Evolutionary conservation across 176 grass and related monocot species (phyloP).

Genomic region (Cocos nucifera): DNA sequence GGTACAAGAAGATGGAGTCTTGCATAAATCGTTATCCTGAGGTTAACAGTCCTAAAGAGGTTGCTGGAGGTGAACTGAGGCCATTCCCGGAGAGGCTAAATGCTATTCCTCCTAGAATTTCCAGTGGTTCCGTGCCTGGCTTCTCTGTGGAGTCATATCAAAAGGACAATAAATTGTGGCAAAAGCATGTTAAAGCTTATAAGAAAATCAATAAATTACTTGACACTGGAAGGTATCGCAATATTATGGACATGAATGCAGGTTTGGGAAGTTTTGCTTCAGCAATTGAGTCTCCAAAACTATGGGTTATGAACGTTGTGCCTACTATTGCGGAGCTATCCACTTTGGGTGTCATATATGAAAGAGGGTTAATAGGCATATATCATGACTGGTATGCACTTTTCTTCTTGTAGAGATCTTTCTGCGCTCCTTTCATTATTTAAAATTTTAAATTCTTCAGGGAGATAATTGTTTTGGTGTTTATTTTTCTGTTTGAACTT

Average conservation of each 20-base stretch:
- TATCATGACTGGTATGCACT: slow-evolving; percentile 85
- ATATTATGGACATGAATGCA: slow-evolving; percentile 88
- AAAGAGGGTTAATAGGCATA: slow-evolving; percentile 81
- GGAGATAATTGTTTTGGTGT: no score
- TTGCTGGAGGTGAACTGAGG: slow-evolving; percentile 49
- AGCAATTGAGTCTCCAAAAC: slow-evolving; percentile 47
- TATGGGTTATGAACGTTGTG: slow-evolving; percentile 83
- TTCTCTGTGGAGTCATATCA: slow-evolving; percentile 39
- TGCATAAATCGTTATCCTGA: slow-evolving; percentile 55
- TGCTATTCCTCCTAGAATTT: slow-evolving; percentile 56
- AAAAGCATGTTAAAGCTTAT: slow-evolving; percentile 51
- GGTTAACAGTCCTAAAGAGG: slow-evolving; percentile 32
- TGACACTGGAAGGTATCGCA: slow-evolving; percentile 57
- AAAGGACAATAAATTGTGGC: slow-evolving; percentile 67
- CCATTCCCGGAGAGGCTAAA: slow-evolving; percentile 65
- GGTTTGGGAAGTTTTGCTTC: slow-evolving; percentile 69
- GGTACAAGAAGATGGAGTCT: slow-evolving; percentile 86
- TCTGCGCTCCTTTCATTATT: no score
- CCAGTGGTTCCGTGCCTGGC: slow-evolving; percentile 32
- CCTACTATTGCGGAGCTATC: slow-evolving; percentile 43
- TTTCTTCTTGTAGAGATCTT: slow-evolving; percentile 1
- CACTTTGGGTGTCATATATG: slow-evolving; percentile 70
- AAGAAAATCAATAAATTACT: slow-evolving; percentile 57
- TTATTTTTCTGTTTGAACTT: background rate
- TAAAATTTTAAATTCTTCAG: no score